Evolutionary conservation across 176 grass and related monocot species (phyloP).

Genomic region (Oryza glumipatula): DNA sequence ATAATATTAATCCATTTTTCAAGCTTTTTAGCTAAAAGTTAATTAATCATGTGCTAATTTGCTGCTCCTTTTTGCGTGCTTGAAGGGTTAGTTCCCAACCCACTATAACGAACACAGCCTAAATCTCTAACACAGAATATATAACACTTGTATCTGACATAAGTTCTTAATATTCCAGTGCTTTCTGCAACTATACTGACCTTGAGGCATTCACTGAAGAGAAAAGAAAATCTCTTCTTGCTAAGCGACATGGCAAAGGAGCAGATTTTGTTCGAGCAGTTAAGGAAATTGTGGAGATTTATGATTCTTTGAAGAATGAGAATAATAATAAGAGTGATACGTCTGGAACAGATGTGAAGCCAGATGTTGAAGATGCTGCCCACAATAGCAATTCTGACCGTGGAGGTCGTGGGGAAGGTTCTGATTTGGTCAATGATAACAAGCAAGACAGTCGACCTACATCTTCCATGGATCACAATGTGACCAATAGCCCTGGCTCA

Average conservation of each 20-base stretch:
- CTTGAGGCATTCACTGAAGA: slow-evolving; percentile 97
- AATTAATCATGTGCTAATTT: no score
- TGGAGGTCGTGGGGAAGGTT: slow-evolving; percentile 38
- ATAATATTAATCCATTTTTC: no score
- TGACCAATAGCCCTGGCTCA: slow-evolving; percentile 37
- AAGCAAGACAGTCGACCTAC: slow-evolving; percentile 38
- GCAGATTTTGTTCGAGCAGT: slow-evolving; percentile 94
- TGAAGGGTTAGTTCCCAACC: no score
- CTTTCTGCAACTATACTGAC: slow-evolving; percentile 93
- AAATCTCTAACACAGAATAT: slow-evolving; percentile 9
- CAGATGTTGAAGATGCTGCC: slow-evolving; percentile 23
- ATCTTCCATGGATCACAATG: slow-evolving; percentile 44
- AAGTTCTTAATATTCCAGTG: slow-evolving; percentile 55
- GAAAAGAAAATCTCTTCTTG: slow-evolving; percentile 88
- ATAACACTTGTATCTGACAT: slow-evolving; percentile 40
- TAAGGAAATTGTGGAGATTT: slow-evolving; percentile 89
- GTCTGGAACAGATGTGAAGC: slow-evolving; percentile 17
- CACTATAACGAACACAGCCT: no score
- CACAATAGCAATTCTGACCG: slow-evolving; percentile 41
- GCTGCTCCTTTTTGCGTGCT: no score
- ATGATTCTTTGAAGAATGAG: slow-evolving; percentile 79
- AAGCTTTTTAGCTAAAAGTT: no score
- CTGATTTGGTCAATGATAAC: slow-evolving; percentile 39
- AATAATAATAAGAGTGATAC: slow-evolving; percentile 36
- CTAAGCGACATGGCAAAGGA: slow-evolving; percentile 85